Evolutionary conservation across 2,329 filamentous ascomycete species (phyloP).

Genomic region (Hypoxylon sp.): DNA sequence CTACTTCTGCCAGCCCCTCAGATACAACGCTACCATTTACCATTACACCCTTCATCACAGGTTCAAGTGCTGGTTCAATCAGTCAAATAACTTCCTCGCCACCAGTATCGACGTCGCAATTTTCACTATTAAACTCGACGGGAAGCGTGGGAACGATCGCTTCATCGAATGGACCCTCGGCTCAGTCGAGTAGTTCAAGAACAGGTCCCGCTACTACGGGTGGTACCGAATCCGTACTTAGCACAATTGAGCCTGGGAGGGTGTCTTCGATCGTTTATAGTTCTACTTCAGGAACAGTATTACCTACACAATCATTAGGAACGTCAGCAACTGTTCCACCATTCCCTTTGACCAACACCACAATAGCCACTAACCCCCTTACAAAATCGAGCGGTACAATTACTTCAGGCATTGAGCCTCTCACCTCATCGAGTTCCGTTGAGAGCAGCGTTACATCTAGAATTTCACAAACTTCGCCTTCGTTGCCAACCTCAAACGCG

Average conservation of each 20-base stretch:
- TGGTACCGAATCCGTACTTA: conserved; percentile 8
- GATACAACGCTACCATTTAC: conserved; percentile 28
- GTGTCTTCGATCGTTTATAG: conserved; percentile 24
- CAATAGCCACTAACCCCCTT: conserved; percentile 27
- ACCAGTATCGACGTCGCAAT: conserved; percentile 27
- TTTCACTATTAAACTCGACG: conserved; percentile 39
- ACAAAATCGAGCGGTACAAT: conserved; percentile 15
- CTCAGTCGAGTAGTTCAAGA: conserved; percentile 6
- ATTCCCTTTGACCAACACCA: conserved; percentile 37
- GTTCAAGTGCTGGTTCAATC: conserved; percentile 17
- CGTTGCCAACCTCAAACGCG: conserved; percentile 38
- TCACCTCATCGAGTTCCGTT: conserved; percentile 12
- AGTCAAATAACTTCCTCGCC: conserved; percentile 20
- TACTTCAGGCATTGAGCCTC: conserved; percentile 16
- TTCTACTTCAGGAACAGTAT: conserved; percentile 17
- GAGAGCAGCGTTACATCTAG: conserved; percentile 9
- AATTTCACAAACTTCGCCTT: conserved; percentile 15
- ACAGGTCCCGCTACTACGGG: background rate
- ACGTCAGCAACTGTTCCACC: conserved; percentile 17
- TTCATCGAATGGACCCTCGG: conserved; percentile 19
- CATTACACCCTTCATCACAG: conserved; percentile 14
- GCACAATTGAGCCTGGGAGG: conserved; percentile 17
- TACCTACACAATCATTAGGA: conserved; percentile 16
- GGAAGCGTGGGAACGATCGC: conserved; percentile 20
- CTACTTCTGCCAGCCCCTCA: conserved; percentile 13